Evolutionary conservation across 495 filamentous ascomycete genomes (phyloP).

Genomic region (Xylaria nigripes): DNA sequence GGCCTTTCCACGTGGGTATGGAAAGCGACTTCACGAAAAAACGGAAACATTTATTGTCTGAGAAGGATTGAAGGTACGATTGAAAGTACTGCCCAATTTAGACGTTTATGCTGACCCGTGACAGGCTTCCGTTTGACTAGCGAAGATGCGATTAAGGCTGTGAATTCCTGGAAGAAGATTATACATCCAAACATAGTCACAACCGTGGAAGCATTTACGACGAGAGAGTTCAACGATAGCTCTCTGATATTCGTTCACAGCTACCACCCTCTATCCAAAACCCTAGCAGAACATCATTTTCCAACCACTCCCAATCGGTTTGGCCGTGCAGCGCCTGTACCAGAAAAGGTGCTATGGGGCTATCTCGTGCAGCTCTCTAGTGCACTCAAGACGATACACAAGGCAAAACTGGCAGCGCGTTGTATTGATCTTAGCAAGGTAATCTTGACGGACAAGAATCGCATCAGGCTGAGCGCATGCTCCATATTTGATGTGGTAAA

Average conservation of each 20-base stretch:
- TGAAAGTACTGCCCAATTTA: slow-evolving; percentile 1
- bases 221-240: slow-evolving; percentile 83
- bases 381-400: slow-evolving; percentile 79
- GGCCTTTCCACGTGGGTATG: slow-evolving; percentile 89
- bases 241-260: slow-evolving; percentile 91
- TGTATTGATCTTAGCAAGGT: slow-evolving; percentile 80
- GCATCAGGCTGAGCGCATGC: slow-evolving; percentile 83
- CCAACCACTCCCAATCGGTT: slow-evolving; percentile 42
- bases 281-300: slow-evolving; percentile 77
- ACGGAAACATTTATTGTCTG: slow-evolving; percentile 75
- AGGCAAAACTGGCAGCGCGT: slow-evolving; percentile 68
- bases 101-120: slow-evolving; percentile 6
- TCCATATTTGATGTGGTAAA: slow-evolving; percentile 80
- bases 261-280: slow-evolving; percentile 86
- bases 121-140: slow-evolving; percentile 63
- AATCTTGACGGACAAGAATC: slow-evolving; percentile 70
- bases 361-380: slow-evolving; percentile 91
- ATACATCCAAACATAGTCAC: slow-evolving; percentile 75
- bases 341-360: slow-evolving; percentile 78
- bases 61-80: slow-evolving; percentile 68
- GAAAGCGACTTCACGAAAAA: slow-evolving; percentile 83
- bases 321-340: slow-evolving; percentile 42
- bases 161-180: slow-evolving; percentile 88
- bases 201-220: slow-evolving; percentile 89
- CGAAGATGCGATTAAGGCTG: slow-evolving; percentile 73